A percentile compares a stretch with the other conserved stretches of the same genome.
These are phyloP conservation scores for Rosa persica DNA, from an alignment of 306 rosid genomes.

Conservation along the genomic window DNA sequence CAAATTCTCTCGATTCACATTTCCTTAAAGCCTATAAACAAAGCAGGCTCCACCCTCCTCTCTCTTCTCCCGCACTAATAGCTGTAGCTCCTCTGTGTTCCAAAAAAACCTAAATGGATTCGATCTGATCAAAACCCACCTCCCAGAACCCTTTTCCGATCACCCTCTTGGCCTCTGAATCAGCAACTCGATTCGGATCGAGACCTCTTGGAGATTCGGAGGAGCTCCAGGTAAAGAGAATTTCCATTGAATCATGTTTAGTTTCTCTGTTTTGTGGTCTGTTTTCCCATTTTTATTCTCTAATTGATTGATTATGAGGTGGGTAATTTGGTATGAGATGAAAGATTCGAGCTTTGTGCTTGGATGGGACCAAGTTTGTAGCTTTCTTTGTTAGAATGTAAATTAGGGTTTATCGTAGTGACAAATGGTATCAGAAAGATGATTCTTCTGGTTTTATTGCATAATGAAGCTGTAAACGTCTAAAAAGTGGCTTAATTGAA, in stretches of 20 bases:
- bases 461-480: neutral
- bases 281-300: neutral
- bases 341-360: neutral
- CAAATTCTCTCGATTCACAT: neutral
- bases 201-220: constrained; percentile 8
- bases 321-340: neutral
- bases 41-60: constrained; percentile 10
- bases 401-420: neutral
- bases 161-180: neutral
- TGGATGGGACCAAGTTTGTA: neutral
- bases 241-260: neutral
- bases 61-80: neutral
- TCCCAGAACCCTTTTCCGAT: constrained; percentile 1
- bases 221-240: constrained; percentile 29
- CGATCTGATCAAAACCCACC: constrained; percentile 26
- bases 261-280: neutral
- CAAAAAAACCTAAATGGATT: neutral
- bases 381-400: constrained; percentile 5
- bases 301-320: neutral
- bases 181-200: constrained; percentile 16
- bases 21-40: constrained; percentile 2
- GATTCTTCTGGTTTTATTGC: neutral
- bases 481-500: neutral
- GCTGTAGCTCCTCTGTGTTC: neutral
- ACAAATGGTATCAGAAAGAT: neutral